These are phyloP conservation scores for Corinectria fuckeliana DNA, from an alignment of 2,329 filamentous ascomycete species.

Conservation along the genomic window DNA sequence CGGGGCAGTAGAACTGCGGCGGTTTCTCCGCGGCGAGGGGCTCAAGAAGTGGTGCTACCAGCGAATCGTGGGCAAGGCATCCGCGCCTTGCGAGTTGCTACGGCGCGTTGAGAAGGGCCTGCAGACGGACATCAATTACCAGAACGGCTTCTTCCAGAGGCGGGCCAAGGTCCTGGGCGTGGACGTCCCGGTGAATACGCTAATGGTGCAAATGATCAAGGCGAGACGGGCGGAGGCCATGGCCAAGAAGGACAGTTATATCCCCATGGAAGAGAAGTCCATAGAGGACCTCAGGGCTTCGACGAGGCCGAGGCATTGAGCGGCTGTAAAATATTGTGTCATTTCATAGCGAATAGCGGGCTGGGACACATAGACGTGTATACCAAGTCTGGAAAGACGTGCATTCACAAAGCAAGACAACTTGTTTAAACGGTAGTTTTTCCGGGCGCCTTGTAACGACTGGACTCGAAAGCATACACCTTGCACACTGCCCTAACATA, in stretches of 20 bases:
- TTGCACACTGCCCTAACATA: too few species aligned
- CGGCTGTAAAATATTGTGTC: conserved; percentile 26
- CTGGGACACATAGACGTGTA: neutral
- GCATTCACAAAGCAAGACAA: neutral
- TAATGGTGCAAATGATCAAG: conserved; percentile 75
- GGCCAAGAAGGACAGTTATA: conserved; percentile 41
- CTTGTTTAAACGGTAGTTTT: neutral
- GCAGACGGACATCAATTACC: conserved; percentile 78
- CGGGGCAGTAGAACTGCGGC: conserved; percentile 61
- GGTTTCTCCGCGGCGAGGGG: conserved; percentile 63
- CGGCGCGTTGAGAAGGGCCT: conserved; percentile 66
- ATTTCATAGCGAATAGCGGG: conserved; percentile 3
- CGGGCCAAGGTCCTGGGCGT: conserved; percentile 76
- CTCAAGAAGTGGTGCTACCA: conserved; percentile 65
- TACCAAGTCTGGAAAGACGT: neutral
- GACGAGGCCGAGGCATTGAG: conserved; percentile 16
- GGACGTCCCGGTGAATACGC: conserved; percentile 73
- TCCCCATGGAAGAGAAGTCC: conserved; percentile 47
- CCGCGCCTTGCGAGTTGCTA: conserved; percentile 68
- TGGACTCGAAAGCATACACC: too few species aligned
- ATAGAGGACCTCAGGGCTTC: conserved; percentile 29
- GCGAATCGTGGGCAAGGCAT: conserved; percentile 51
- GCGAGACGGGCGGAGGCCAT: conserved; percentile 61
- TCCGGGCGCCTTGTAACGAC: too few species aligned
- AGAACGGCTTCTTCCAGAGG: conserved; percentile 86